Evolutionary conservation across 495 filamentous ascomycete species (phyloP).

Genomic region (Hypomontagnella monticulosa): DNA sequence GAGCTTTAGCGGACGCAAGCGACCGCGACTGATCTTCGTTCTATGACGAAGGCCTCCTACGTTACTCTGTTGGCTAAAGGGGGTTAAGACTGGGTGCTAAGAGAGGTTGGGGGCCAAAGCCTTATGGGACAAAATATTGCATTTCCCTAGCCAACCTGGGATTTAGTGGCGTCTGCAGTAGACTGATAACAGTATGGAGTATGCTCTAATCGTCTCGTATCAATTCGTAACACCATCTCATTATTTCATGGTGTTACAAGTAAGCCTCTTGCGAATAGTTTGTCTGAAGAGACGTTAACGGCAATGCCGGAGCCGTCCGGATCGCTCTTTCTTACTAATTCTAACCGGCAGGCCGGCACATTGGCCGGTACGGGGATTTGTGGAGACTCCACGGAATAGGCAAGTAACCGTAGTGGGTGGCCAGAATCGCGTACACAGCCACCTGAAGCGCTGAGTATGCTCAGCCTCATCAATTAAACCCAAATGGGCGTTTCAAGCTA

Average conservation of each 20-base stretch:
- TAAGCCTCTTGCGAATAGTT: neutral
- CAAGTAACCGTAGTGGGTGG: neutral
- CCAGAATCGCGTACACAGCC: conserved; percentile 19
- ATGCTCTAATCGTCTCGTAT: conserved; percentile 1
- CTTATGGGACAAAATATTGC: conserved; percentile 11
- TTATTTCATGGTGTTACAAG: neutral
- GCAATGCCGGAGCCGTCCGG: conserved; percentile 17
- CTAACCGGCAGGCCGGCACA: neutral
- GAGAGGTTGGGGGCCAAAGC: conserved; percentile 26
- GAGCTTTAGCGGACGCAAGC: neutral
- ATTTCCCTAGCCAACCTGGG: conserved; percentile 9
- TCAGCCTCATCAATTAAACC: conserved; percentile 32
- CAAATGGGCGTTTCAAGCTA: conserved; percentile 21
- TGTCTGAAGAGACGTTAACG: neutral
- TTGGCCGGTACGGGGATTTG: conserved; percentile 13
- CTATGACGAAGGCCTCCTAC: conserved; percentile 18
- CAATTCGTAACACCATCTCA: neutral
- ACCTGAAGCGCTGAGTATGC: conserved; percentile 18
- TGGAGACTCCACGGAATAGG: conserved; percentile 9
- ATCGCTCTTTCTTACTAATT: neutral
- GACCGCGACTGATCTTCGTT: neutral
- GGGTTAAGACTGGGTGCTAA: conserved; percentile 6
- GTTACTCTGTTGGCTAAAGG: neutral
- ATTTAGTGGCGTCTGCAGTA: conserved; percentile 10
- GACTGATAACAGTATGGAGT: conserved; percentile 1